These are phyloP conservation scores for Trametes cingulata DNA, from an alignment of 768 basidiomycete genomes.

Conservation along the genomic window DNA sequence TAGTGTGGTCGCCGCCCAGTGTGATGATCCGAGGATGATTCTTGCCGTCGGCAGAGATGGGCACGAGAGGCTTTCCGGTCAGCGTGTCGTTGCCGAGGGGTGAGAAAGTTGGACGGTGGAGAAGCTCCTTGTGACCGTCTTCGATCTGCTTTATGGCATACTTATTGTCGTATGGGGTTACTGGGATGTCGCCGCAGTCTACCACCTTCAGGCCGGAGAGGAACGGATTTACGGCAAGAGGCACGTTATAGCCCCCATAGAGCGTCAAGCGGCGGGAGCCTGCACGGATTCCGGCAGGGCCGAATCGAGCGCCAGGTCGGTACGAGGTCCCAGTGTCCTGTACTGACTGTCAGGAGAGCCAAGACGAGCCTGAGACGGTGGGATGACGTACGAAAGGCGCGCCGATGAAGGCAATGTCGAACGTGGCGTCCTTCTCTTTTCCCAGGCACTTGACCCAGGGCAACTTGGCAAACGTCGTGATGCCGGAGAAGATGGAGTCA, in stretches of 20 bases:
- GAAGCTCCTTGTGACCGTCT: constrained; percentile 65
- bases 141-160: constrained; percentile 76
- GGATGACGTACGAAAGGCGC: constrained; percentile 63
- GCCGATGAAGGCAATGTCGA: constrained; percentile 84
- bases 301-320: constrained; percentile 82
- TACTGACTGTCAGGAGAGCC: neutral
- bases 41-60: constrained; percentile 68
- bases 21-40: constrained; percentile 80
- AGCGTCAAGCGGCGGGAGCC: constrained; percentile 75
- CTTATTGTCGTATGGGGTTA: constrained; percentile 77
- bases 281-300: constrained; percentile 79
- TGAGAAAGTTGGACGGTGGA: constrained; percentile 63
- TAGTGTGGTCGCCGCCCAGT: constrained; percentile 88
- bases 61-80: constrained; percentile 56
- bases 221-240: constrained; percentile 74
- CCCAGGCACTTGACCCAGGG: constrained; percentile 81
- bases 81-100: constrained; percentile 62
- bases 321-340: constrained; percentile 77
- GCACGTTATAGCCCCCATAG: constrained; percentile 79
- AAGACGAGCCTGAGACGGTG: neutral
- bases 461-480: constrained; percentile 85
- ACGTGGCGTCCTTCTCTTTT: constrained; percentile 52
- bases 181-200: constrained; percentile 78
- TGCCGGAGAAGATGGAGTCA: constrained; percentile 80
- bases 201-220: constrained; percentile 65